Evolutionary conservation across 192 early-diverging fungal genomes (phyloP), one percentile per base, ranked within the genome.

Genomic region (Coemansia sp.): DNA sequence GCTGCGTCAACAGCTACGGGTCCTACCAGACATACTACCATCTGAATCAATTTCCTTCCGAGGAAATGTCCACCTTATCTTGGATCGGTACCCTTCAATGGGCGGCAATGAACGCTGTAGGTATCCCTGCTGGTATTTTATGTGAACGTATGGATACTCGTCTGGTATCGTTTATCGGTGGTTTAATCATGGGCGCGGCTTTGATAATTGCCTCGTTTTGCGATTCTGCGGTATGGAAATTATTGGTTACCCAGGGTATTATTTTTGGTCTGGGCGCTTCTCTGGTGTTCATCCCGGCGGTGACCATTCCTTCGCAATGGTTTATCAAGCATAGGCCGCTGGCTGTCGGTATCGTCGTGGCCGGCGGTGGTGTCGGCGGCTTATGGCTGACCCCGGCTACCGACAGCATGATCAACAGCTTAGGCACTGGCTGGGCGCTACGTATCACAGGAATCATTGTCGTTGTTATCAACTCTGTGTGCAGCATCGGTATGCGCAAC

Each of bases 201-300:
- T 48, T 88, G 0, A 34, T 87, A 3, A 67, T 80, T 22, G 86
- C 87, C 1, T 88, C 87, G 31, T 88, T 88, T 48, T 85, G 80
- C 31, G 82, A 82, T 17, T 14, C 62, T 17, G 71, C 71, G 0
- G 49, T 88, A 0, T 91, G 89, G 89, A 83, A 87, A 20, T 71
- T 90, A 7, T 80, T 87, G 16, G 66, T 91, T 10, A 79, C 88
- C 0, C 90, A 91, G 32, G 90, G 90, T 28, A 58, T 89, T 7
- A 33, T 91, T 48, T 87, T 84, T 61, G 90, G 55, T 5, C 55
- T 56, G 31, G 86, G 85, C 20, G 77, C 71, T 1, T 66, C 77
- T 25, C 40, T 84, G 10, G 81, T 81, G 10, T 85, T 80, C 61
- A 83, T 85, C 29, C 85, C 86, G 0, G 72, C 81, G 0, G 49